Evolutionary conservation across 2,329 filamentous ascomycete species (phyloP).

Genomic region (Capronia americana): DNA sequence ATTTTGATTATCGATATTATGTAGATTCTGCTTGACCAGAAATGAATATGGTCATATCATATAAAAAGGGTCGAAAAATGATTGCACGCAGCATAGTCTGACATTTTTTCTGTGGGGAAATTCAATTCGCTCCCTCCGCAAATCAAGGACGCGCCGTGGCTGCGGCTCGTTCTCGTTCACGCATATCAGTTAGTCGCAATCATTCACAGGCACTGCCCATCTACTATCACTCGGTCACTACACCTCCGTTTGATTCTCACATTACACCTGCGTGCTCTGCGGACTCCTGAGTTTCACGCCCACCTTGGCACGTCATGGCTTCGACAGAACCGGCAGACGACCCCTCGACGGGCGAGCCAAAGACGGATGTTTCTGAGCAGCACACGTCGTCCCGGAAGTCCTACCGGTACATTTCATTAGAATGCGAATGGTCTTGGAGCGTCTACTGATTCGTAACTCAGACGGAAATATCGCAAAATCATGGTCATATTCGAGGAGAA

Average conservation of each 20-base stretch:
- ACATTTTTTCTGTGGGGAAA: constrained; percentile 20
- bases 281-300: not conserved
- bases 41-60: not conserved
- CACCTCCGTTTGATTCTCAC: not conserved
- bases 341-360: constrained; percentile 16
- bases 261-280: not conserved
- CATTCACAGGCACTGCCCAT: not conserved
- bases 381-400: constrained; percentile 33
- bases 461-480: constrained; percentile 88
- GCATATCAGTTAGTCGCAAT: not conserved
- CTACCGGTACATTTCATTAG: constrained; percentile 25
- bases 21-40: not conserved
- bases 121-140: constrained; percentile 13
- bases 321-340: constrained; percentile 21
- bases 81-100: not conserved
- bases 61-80: not conserved
- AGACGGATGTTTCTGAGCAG: constrained; percentile 22
- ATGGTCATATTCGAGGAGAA: constrained; percentile 83
- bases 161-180: not conserved
- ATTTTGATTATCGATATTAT: constrained; percentile 23
- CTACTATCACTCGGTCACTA: not conserved
- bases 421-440: not conserved
- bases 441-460: constrained; percentile 28
- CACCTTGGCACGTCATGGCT: constrained; percentile 21
- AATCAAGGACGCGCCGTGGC: constrained; percentile 9